Evolutionary conservation across 805 yeast species (phyloP).

Genomic region (Groenewaldozyma salmanticensis): DNA sequence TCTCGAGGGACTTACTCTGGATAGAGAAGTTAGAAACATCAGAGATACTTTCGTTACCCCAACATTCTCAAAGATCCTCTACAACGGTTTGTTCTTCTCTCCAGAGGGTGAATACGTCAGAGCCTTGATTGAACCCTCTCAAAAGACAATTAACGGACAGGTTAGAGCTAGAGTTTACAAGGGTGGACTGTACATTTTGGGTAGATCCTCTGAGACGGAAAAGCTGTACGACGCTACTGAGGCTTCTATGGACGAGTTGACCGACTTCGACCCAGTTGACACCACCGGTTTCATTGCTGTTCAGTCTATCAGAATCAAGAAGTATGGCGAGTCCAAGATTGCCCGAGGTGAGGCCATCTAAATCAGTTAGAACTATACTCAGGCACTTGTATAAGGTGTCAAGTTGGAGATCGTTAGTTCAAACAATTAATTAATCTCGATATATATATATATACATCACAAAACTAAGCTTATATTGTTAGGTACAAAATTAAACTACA

Average conservation of each 20-base stretch:
- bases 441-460: slow-evolving; percentile 1
- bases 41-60: slow-evolving; percentile 96
- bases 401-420: not conserved
- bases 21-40: slow-evolving; percentile 94
- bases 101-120: slow-evolving; percentile 98
- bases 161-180: slow-evolving; percentile 92
- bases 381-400: too few species aligned
- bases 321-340: slow-evolving; percentile 92
- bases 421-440: not conserved
- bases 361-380: too few species aligned
- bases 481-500: too few species aligned
- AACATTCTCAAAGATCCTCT: slow-evolving; percentile 77
- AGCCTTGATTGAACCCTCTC: slow-evolving; percentile 73
- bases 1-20: slow-evolving; percentile 92
- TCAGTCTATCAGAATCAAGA: slow-evolving; percentile 96
- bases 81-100: slow-evolving; percentile 96
- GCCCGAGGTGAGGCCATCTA: slow-evolving; percentile 49
- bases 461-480: too few species aligned
- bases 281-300: slow-evolving; percentile 96
- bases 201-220: slow-evolving; percentile 93
- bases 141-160: slow-evolving; percentile 88
- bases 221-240: slow-evolving; percentile 96
- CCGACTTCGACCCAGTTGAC: slow-evolving; percentile 96
- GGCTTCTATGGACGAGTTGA: slow-evolving; percentile 98
- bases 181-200: slow-evolving; percentile 75